Evolutionary conservation across 768 basidiomycete genomes (phyloP).

Genomic region (Clavulina sp.): DNA sequence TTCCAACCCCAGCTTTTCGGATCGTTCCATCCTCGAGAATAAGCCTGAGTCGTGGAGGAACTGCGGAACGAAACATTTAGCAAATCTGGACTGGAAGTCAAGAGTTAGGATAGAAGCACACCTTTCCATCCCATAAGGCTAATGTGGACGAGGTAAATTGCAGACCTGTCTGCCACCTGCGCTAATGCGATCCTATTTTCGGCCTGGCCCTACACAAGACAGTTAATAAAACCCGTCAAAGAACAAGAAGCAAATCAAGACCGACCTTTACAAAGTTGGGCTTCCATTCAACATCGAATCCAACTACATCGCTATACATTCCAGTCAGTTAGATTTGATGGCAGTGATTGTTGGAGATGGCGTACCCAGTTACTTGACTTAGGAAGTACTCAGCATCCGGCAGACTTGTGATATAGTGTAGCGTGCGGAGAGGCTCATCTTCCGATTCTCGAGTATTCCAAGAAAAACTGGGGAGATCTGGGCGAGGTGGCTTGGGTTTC

Average conservation of each 20-base stretch:
- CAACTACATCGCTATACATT: not conserved
- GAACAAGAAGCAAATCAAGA: too few relatives aligned
- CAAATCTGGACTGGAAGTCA: not conserved
- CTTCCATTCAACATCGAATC: not conserved
- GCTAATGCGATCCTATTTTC: not conserved
- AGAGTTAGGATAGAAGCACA: not conserved
- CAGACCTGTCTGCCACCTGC: not conserved
- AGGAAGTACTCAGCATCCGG: not conserved
- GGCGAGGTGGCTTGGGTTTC: too few relatives aligned
- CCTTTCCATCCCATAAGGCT: not conserved
- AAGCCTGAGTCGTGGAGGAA: not conserved
- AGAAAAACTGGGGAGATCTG: too few relatives aligned
- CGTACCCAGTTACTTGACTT: not conserved
- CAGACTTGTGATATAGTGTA: not conserved
- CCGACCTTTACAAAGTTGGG: not conserved
- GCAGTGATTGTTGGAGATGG: not conserved
- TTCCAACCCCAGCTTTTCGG: not conserved
- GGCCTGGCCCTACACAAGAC: too few relatives aligned
- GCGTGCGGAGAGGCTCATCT: too few relatives aligned
- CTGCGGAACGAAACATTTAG: too few relatives aligned
- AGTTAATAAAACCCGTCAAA: too few relatives aligned
- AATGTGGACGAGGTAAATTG: not conserved
- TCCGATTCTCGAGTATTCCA: too few relatives aligned
- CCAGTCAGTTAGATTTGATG: not conserved
- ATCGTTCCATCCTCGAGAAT: not conserved